Conservation (phyloP, 2,329 filamentous ascomycete species). For the Claviceps sp. region DNA sequence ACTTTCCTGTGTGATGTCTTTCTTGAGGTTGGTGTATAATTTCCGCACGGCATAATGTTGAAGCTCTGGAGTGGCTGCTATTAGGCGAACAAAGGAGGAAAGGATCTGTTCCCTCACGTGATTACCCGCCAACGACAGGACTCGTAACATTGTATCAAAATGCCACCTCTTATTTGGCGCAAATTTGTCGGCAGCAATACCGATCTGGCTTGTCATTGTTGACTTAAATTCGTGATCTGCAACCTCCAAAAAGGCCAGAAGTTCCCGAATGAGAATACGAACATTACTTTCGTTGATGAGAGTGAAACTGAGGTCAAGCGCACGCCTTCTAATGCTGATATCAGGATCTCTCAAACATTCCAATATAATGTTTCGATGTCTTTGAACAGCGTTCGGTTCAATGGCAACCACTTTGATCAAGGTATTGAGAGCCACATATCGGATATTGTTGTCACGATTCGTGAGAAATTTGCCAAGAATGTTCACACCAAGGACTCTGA, state of each 20-base stretch:
- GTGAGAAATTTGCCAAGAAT: constrained; percentile 95
- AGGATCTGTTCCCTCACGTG: constrained; percentile 97
- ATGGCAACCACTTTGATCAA: constrained; percentile 96
- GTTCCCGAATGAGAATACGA: constrained; percentile 79
- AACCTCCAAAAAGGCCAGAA: constrained; percentile 89
- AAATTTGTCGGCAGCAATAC: constrained; percentile 89
- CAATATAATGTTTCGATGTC: constrained; percentile 92
- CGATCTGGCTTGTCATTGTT: constrained; percentile 95
- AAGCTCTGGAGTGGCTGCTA: constrained; percentile 85
- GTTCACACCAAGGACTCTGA: constrained; percentile 91
- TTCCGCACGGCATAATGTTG: constrained; percentile 97
- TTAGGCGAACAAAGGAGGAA: constrained; percentile 89
- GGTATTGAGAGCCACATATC: constrained; percentile 94
- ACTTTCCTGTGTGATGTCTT: constrained; percentile 95
- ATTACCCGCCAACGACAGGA: constrained; percentile 85
- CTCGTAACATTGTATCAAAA: constrained; percentile 91
- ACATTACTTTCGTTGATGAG: constrained; percentile 96
- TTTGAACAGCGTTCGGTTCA: constrained; percentile 92
- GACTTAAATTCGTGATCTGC: constrained; percentile 98
- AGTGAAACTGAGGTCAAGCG: constrained; percentile 95
- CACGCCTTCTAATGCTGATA: constrained; percentile 90
- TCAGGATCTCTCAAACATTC: constrained; percentile 94
- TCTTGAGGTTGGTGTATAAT: constrained; percentile 77
- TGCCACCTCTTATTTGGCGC: constrained; percentile 98
- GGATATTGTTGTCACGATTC: constrained; percentile 99